Percentiles rank a stretch among this genome's conserved stretches.
Evolutionary conservation across 1,284 basidiomycete genomes (phyloP).

Genomic region (Cryptococcus neoformans): DNA sequence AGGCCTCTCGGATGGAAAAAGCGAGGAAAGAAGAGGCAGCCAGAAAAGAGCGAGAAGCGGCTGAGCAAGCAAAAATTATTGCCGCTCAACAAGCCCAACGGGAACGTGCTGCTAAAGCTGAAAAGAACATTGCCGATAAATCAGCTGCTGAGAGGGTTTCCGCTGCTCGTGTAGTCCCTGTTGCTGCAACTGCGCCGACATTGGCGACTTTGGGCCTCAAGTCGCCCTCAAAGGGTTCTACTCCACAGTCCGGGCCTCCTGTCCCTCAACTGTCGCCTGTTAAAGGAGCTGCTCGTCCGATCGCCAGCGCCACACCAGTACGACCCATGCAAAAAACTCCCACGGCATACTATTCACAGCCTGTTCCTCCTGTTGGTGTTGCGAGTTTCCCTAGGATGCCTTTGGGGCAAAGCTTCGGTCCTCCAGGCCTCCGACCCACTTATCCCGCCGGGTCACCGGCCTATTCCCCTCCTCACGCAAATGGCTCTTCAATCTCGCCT

Average conservation of each 20-base stretch:
- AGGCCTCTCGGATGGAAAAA: constrained; percentile 37
- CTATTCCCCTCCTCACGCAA: constrained; percentile 27
- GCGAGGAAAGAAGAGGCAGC: constrained; percentile 28
- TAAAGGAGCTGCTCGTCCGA: constrained; percentile 77
- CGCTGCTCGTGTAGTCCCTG: background rate
- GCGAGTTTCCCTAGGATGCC: constrained; percentile 19
- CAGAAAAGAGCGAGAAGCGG: constrained; percentile 39
- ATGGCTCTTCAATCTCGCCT: constrained; percentile 31
- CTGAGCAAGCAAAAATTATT: constrained; percentile 36
- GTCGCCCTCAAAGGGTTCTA: constrained; percentile 24
- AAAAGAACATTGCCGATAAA: constrained; percentile 35
- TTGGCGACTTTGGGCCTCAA: constrained; percentile 10
- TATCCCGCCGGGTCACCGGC: constrained; percentile 17
- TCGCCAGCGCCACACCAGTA: constrained; percentile 62
- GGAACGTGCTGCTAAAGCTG: background rate
- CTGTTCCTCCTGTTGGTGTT: constrained; percentile 17
- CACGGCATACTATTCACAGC: constrained; percentile 32
- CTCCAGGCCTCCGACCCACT: constrained; percentile 21
- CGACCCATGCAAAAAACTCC: constrained; percentile 32
- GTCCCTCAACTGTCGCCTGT: constrained; percentile 81
- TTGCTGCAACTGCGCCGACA: constrained; percentile 1
- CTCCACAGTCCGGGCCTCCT: constrained; percentile 25
- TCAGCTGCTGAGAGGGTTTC: constrained; percentile 22
- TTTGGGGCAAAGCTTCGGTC: constrained; percentile 15
- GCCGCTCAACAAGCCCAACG: constrained; percentile 42